Base-by-base conservation (phyloP, 805 yeast species). In the Zygosaccharomyces pseudorouxii region DNA sequence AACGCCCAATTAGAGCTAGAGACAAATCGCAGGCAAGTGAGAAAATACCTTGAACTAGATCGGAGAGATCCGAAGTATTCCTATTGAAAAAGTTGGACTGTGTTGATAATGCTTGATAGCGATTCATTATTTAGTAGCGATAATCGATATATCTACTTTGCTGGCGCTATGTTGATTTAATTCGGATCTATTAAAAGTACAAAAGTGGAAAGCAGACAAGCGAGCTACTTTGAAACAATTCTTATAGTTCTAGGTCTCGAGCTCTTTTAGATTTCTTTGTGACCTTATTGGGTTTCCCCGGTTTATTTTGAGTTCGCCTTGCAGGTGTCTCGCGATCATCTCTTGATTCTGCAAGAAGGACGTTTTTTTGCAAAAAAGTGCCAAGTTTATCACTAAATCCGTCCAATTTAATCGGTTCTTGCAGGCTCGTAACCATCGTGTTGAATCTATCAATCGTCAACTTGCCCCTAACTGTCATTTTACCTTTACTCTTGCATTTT, bases 331-430 rank as follows among this genome's bases (percentile, higher is more conserved):
- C 33, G n/a, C 44, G 25, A 27, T 33, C 19, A 2, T 14, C 16
- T 16, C 20, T 33, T 16, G 41, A 16, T 30, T 45, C 43, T 38
- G 38, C 36, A 29, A 40, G 29, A 39, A 37, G 25, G 64, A 16
- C 53, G 49, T 7, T 46, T 36, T 20, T 50, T 57, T 14, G 42
- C 38, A 16, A 65, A 67, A 48, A 64, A 55, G 2, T 63, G 57
- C 8, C 54, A 35, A 5, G 52, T 40, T n/a, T 60, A 50, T 27
- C 61, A 56, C 8, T 56, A 56, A 7, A 57, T 35, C 11, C 33
- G 30, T 63, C 63, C 55, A 4, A 62, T 62, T 11, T 33, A 23
- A 41, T 14, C 14, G 36, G 36, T 8, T 20, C 27, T 14, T 6
- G 10, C 11, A 41, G 23, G 8, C 36, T 20, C 2, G 57, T 48